Base-by-base conservation (phyloP, 208 protist species). In the Trypanosoma avium region DNA sequence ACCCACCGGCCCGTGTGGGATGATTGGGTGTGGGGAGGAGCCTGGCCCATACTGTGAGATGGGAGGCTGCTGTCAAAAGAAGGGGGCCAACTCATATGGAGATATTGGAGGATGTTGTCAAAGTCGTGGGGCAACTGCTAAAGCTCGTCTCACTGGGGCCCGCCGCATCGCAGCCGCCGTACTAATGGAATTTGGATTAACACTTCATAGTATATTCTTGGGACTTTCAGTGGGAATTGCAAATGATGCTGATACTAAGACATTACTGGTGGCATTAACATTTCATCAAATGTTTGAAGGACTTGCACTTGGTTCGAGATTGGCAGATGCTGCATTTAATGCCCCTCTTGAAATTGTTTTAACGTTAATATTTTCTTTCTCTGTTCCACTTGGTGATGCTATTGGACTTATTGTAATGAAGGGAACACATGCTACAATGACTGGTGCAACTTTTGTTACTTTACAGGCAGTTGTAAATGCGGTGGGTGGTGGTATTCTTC, bases 121-220 rank as follows among this genome's bases (percentile, higher is more conserved):
- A 12, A 19, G 36, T 29, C 19, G 38, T 50, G 46, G 35, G 2
- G 27, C 22, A n/a, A 13, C 19, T 50, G 32, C 50, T 33, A 1
- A 24, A 40, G 21, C 30, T 13, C 46, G 43, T 9, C 27, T 54
- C 12, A 52, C 42, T 15, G 22, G 32, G 21, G 46, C 30, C 13
- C 19, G 46, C 22, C 59, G 59, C n/a, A 6, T 64, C 1, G 27
- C 43, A 12, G 29, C 57, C 12, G 57, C 42, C 2, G 24, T 62
- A 12, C n/a, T 84, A n/a, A 52, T 86, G 27, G 77, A 86, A 61
- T 77, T 82, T 40, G 77, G 79, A 27, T 65, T 82, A 27, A 76
- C 77, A 27, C 57, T 86, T 36, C 83, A 90, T 68, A 90, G 79
- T 57, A n/a, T 90, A 30, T 84, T 90, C 43, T 63, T 90, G 21